These are phyloP conservation scores for Colletotrichum liriopes DNA, from an alignment of 2,329 filamentous ascomycete genomes.

Conservation along the genomic window DNA sequence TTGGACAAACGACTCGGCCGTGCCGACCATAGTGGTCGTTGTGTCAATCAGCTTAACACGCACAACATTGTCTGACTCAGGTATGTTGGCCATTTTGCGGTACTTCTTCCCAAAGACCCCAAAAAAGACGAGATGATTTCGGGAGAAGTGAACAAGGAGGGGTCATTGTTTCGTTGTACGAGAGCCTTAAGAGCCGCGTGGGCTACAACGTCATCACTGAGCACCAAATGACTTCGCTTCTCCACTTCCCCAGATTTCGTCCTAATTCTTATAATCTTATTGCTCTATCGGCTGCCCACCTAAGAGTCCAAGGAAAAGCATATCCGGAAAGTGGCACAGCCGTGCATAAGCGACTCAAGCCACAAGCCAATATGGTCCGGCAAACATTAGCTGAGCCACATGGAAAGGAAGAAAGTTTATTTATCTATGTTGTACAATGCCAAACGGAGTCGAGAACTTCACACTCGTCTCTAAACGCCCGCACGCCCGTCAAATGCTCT, in stretches of 20 bases:
- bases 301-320: constrained; percentile 8
- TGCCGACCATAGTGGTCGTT: constrained; percentile 39
- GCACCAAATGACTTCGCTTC: constrained; percentile 9
- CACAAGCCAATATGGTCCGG: background rate
- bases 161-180: background rate
- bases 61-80: constrained; percentile 39
- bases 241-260: constrained; percentile 23
- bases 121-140: background rate
- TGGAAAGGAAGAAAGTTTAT: constrained; percentile 1
- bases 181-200: background rate
- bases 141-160: background rate
- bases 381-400: background rate
- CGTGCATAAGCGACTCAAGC: background rate
- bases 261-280: constrained; percentile 3
- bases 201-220: constrained; percentile 29
- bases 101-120: background rate
- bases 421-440: constrained; percentile 22
- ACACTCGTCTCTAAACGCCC: constrained; percentile 26
- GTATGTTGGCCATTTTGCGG: constrained; percentile 27
- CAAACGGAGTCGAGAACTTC: constrained; percentile 26
- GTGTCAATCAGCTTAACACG: constrained; percentile 43
- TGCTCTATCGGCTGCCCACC: background rate
- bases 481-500: constrained; percentile 43
- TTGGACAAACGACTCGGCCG: constrained; percentile 38
- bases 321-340: constrained; percentile 18